Evolutionary conservation across 202 grass and related monocot genomes (phyloP), one percentile per base, ranked within the genome.

Genomic region (Musa balbisiana): DNA sequence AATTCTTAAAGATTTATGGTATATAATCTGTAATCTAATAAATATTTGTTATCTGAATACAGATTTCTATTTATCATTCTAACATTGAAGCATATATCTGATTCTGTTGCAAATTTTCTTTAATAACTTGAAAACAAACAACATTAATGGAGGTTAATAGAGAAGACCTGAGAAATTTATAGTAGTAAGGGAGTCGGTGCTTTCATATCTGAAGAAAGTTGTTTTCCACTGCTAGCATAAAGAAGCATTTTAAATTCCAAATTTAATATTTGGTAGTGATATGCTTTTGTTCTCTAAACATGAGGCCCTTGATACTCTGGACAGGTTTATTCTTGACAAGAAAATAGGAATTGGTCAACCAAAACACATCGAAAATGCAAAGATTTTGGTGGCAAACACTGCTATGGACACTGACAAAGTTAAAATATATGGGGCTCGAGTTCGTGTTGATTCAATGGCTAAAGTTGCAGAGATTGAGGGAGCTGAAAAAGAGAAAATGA

Each of bases 401-500:
- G 94, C 90, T 75, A 97, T 97, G 94, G 90, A 97, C 83, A 97
- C 94, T 19, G 94, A 97, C 80, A 97, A 97, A 85, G 94, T 97
- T 29, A 97, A 97, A 81, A 97, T 97, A 55, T 97, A 93, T 72
- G 90, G 94, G 19, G 94, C 94, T 64, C 88, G 90, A 72, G 90
- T 97, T 33, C 88, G 94, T 62, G 94, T 97, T 51, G 94, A 97
- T 76, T 91, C 90, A 1, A 93, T 97, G 94, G 29, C 94, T 22
- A 97, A 91, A 77, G 94, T 97, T 77, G 86, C 90, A 55, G 90
- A 97, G 49, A 97, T 97, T 4, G 94, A 97, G 81, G 90, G 84
- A 55, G 94, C 90, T 77, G 94, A 97, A 82, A 93, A 97, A 26
- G 88, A 97, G 79, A 97, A 97, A 82, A 97, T 97, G 94, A 85